A percentile compares a stretch with the other conserved stretches of the same genome.
phyloP scores from a whole-genome alignment of 164 flowering plant genomes.

The Vitis vinifera region DNA sequence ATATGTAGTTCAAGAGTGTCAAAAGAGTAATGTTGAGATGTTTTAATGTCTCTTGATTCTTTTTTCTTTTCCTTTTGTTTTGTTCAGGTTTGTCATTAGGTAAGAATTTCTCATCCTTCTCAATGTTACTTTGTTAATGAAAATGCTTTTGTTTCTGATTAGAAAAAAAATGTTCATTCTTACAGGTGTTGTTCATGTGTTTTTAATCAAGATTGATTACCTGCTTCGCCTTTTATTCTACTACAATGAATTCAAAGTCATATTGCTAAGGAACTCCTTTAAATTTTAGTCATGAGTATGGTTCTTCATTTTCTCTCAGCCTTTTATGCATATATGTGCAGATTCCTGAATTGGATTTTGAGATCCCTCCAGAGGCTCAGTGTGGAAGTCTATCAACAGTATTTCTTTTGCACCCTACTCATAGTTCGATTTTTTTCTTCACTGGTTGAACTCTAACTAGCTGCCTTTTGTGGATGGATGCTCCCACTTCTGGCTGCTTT shows the following conservation, averaged over 20 bases:
- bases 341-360: slow-evolving; percentile 96
- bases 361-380: slow-evolving; percentile 98
- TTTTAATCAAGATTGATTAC: neutral
- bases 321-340: slow-evolving; percentile 24
- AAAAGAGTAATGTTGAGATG: too few relatives aligned
- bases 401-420: slow-evolving; percentile 16
- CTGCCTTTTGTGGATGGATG: neutral
- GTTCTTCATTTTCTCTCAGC: neutral
- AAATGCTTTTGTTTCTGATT: too few relatives aligned
- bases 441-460: neutral
- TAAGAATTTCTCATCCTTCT: too few relatives aligned
- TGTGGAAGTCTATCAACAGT: slow-evolving; percentile 90
- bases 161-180: neutral
- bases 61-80: too few relatives aligned
- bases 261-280: neutral
- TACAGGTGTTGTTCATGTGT: neutral
- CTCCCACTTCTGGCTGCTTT: too few relatives aligned
- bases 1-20: too few relatives aligned
- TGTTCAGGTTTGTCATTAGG: too few relatives aligned
- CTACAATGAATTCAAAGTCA: neutral
- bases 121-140: too few relatives aligned
- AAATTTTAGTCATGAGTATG: neutral
- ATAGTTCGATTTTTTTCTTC: neutral
- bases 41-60: too few relatives aligned
- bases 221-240: neutral